Conservation (phyloP, 345 rosid genomes). For the Firmiana major region DNA sequence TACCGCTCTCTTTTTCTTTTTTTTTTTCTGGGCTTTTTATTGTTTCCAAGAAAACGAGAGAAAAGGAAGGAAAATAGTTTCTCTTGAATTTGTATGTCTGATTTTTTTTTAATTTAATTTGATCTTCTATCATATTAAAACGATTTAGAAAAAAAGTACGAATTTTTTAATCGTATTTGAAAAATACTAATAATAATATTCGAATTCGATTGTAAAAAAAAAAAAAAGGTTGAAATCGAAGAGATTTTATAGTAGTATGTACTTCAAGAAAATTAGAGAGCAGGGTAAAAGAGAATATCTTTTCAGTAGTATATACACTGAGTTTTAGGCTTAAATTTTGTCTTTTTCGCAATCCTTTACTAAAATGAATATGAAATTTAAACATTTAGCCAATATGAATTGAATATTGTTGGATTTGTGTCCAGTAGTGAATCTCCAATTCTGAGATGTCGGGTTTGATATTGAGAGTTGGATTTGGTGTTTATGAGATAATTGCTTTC, state of each 20-base stretch:
- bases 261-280: neutral
- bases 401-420: neutral
- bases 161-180: neutral
- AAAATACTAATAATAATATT: neutral
- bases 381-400: neutral
- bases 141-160: neutral
- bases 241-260: neutral
- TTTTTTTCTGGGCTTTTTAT: neutral
- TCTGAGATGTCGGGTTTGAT: neutral
- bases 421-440: neutral
- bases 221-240: neutral
- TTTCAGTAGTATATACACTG: neutral
- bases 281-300: neutral
- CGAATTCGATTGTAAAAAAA: too few species aligned
- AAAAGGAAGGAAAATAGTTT: neutral
- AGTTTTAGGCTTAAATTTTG: neutral
- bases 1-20: neutral
- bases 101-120: neutral
- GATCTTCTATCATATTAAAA: neutral
- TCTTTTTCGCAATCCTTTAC: neutral
- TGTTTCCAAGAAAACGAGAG: neutral
- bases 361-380: neutral
- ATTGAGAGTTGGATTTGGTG: neutral
- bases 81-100: neutral
- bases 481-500: neutral